Conservation (phyloP, 768 basidiomycete genomes). For the Tulasnella sp. region DNA sequence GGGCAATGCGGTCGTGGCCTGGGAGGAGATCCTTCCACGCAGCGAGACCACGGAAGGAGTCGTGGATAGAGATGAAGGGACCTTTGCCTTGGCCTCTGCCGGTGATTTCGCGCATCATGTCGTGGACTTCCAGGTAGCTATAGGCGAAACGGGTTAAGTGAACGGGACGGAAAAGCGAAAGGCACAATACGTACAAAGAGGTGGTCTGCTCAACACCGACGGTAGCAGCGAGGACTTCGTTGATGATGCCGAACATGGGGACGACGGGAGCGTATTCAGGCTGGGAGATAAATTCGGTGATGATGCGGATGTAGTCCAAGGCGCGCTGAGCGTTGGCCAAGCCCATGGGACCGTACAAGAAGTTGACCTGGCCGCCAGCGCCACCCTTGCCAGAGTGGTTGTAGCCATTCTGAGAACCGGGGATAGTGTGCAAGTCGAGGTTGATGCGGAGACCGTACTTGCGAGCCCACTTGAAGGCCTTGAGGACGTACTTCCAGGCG, state of each 20-base stretch:
- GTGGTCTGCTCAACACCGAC: conserved; percentile 37
- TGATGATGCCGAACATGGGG: conserved; percentile 80
- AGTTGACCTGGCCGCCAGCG: conserved; percentile 66
- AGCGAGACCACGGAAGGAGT: conserved; percentile 68
- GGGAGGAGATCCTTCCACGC: conserved; percentile 70
- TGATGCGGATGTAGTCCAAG: conserved; percentile 80
- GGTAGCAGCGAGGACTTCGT: conserved; percentile 58
- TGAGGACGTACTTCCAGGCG: conserved; percentile 88
- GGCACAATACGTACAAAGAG: conserved; percentile 36
- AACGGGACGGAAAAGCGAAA: not conserved
- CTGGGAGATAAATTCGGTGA: conserved; percentile 76
- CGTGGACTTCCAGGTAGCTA: conserved; percentile 83
- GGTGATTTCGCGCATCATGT: conserved; percentile 70
- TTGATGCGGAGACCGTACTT: conserved; percentile 96
- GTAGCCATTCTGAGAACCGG: conserved; percentile 82
- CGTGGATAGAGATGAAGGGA: conserved; percentile 79
- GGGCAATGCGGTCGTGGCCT: conserved; percentile 72
- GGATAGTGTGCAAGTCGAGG: conserved; percentile 61
- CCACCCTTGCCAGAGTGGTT: conserved; percentile 78
- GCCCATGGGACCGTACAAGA: conserved; percentile 89
- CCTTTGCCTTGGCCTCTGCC: conserved; percentile 86
- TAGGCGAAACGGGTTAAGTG: not conserved
- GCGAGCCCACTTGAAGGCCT: conserved; percentile 89
- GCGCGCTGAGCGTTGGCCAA: conserved; percentile 88
- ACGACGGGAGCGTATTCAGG: conserved; percentile 69